Base-by-base conservation (phyloP, 1,139 yeast genomes). In the Martiniozyma asiatica region DNA sequence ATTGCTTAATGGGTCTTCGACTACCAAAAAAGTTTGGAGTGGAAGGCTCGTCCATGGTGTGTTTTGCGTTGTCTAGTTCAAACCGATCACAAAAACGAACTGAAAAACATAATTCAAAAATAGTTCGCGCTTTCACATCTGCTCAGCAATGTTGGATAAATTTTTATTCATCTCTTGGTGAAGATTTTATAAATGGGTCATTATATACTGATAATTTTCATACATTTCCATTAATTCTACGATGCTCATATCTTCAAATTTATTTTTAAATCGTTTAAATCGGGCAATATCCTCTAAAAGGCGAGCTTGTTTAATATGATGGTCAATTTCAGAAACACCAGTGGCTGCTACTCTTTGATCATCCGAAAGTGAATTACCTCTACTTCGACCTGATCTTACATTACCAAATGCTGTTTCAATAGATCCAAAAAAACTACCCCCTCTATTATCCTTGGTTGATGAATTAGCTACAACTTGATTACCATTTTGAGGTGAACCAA, bases 171-270 rank as follows among this genome's bases (percentile, higher is more conserved):
- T n/a, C n/a, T n/a, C n/a, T n/a, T n/a, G n/a, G n/a, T n/a, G n/a
- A n/a, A n/a, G n/a, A n/a, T n/a, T n/a, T n/a, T n/a, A n/a, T n/a
- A n/a, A n/a, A n/a, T n/a, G n/a, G n/a, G n/a, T 34, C 40, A 46
- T 32, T 10, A 50, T 36, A 11, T 26, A 36, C 26, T 43, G 47
- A 35, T 56, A 56, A 29, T 50, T 52, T n/a, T 46, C 38, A 34
- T 49, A 52, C 36, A 57, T 35, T 22, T 47, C 47, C 19, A 37
- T 37, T 26, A 57, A 36, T 24, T 57, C 58, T 3, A 32, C 27
- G 5, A 57, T 31, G 2, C 45, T 47, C 35, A 56, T 30, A 14
- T 53, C 53, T 12, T 47, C 45, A 37, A 57, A 56, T 8, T 37
- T 32, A 16, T 37, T 42, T 14, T 41, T 38, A 34, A 44, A 53